Percentiles rank a stretch among this genome's conserved stretches.
These are phyloP conservation scores for Sphaerobolus stellatus DNA, from an alignment of 1,284 basidiomycete species.

Conservation along the genomic window DNA sequence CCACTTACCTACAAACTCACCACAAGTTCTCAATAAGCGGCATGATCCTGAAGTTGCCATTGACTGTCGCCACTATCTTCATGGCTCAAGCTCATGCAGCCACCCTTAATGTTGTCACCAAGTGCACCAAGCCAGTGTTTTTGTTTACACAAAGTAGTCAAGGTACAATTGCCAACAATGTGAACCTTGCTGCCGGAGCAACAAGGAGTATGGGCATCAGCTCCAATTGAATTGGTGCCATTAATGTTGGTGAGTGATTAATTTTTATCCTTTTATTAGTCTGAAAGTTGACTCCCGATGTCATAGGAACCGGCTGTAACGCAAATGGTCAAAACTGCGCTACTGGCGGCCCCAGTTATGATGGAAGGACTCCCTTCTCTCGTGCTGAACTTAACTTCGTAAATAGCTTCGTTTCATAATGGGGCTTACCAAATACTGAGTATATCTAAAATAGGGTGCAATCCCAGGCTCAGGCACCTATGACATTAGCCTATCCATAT, in stretches of 20 bases:
- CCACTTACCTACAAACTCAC: too few species aligned
- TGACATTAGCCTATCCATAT: too few species aligned
- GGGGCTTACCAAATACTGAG: too few species aligned
- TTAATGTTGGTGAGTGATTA: slow-evolving; percentile 30
- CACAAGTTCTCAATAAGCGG: too few species aligned
- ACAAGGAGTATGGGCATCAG: slow-evolving; percentile 32
- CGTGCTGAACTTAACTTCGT: slow-evolving; percentile 32
- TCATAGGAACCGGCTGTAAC: slow-evolving; percentile 30
- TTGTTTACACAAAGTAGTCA: slow-evolving; percentile 30
- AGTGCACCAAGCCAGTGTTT: slow-evolving; percentile 29
- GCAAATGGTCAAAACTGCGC: slow-evolving; percentile 24
- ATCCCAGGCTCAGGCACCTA: too few species aligned
- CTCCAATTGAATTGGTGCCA: slow-evolving; percentile 32
- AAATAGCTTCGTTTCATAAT: background rate
- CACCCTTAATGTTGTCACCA: slow-evolving; percentile 29
- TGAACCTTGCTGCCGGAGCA: slow-evolving; percentile 25
- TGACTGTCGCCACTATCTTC: slow-evolving; percentile 16
- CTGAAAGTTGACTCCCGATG: background rate
- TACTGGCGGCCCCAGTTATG: slow-evolving; percentile 33
- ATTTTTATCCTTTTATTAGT: background rate
- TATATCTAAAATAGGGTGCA: too few species aligned
- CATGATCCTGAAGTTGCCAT: too few species aligned
- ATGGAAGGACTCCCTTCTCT: slow-evolving; percentile 32
- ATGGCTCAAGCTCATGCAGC: slow-evolving; percentile 14
- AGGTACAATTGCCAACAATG: slow-evolving; percentile 27